phyloP scores from a whole-genome alignment of 2,329 filamentous ascomycete genomes.

The Aureobasidium musti region DNA sequence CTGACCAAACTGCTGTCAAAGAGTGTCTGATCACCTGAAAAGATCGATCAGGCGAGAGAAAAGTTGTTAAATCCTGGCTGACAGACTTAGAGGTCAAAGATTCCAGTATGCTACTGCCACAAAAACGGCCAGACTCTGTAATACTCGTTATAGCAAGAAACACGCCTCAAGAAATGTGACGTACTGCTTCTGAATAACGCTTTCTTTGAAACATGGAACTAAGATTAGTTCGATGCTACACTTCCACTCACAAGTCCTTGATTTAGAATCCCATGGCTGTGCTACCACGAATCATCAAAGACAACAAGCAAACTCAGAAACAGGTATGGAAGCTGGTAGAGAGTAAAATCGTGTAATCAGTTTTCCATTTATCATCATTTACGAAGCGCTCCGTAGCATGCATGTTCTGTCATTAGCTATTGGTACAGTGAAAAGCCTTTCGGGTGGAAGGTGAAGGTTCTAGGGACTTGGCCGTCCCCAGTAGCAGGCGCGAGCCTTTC shows the following conservation, averaged over 20 bases:
- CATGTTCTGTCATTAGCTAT: constrained; percentile 23
- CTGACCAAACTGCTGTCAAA: background rate
- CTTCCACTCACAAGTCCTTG: background rate
- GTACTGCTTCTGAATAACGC: background rate
- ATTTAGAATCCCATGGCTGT: background rate
- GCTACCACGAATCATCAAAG: background rate
- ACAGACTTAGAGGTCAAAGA: background rate
- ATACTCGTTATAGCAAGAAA: background rate
- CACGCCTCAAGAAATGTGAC: background rate
- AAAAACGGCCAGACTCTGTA: background rate
- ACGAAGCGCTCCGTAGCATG: constrained; percentile 21
- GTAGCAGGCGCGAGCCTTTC: background rate
- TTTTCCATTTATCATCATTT: constrained; percentile 17
- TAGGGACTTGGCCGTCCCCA: background rate
- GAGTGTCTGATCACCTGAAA: background rate
- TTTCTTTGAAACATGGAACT: background rate
- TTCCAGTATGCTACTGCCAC: no score
- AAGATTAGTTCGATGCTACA: background rate
- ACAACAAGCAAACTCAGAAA: background rate
- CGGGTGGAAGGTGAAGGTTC: background rate
- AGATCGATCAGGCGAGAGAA: background rate
- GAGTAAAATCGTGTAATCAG: background rate
- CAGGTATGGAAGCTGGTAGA: background rate
- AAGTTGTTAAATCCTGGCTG: background rate
- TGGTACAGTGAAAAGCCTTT: constrained; percentile 17